Base-by-base conservation (phyloP, 495 filamentous ascomycete species). In the Recurvomyces mirabilis region DNA sequence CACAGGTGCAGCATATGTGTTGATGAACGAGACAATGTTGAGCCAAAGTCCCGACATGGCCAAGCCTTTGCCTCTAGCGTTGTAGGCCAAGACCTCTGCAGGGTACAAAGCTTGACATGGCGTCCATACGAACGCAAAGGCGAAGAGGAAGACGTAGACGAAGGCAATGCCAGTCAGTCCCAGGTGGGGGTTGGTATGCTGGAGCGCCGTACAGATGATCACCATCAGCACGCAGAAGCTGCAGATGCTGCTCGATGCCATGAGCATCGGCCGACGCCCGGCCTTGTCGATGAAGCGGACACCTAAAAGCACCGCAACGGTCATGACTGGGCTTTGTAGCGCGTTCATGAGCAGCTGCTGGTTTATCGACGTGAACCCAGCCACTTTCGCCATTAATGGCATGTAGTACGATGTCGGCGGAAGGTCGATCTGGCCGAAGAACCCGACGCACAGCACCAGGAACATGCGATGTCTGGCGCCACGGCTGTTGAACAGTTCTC, bases 271-370 rank as follows among this genome's bases (percentile, higher is more conserved):
- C 15, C 33, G 7, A 15, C 33, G 33, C 6, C 33, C 33, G 10
- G 33, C 33, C 33, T 36, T 36, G 33, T 36, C 33, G 15, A 36
- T 36, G 33, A 36, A 36, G 10, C 33, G 33, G 33, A 36, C 33
- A 7, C 33, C 33, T 6, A 36, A 17, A 7, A 36, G 33, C 9
- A 36, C 33, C 7, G 9, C 33, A 9, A 36, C 6, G 33, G 33
- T 36, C 40, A 43, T 43, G 23, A 43, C 23, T 7, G 24, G 23
- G 25, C 40, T 33, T 32, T 43, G 23, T 5, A 43, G 26, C 11
- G 40, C 40, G 28, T 43, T 43, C 28, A 43, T 30, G n/a, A 43
- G 28, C 12, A 43, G 40, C 40, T 43, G 40, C 28, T 43, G 40
- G 11, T 29, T 30, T 7, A 25, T 30, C 23, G 40, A 43, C 6